A percentile compares a stretch with the other conserved stretches of the same genome.
Evolutionary conservation across 148 eudicot species (phyloP).

Genomic region (Vaccinium corymbosum): DNA sequence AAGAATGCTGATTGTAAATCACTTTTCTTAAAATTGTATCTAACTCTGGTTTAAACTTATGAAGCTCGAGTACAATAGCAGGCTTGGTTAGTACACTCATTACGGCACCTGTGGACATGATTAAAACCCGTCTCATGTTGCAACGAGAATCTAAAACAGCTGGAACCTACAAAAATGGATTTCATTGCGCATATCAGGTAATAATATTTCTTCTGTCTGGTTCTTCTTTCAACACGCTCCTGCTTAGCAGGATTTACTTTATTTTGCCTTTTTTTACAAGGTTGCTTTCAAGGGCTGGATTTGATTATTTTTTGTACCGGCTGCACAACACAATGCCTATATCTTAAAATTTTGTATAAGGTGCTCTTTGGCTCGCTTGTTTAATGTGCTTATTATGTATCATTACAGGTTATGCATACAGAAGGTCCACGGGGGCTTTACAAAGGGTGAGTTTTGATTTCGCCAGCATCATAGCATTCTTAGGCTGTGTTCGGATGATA

Average conservation of each 20-base stretch:
- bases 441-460: conserved; percentile 67
- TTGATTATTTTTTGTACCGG: neutral
- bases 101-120: conserved; percentile 86
- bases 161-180: conserved; percentile 66
- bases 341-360: neutral
- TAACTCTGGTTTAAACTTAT: conserved; percentile 27
- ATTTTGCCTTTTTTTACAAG: neutral
- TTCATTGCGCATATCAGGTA: conserved; percentile 91
- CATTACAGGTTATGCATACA: conserved; percentile 59
- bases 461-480: neutral
- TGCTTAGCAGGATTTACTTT: neutral
- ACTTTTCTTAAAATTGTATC: conserved; percentile 6
- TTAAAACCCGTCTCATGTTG: conserved; percentile 95
- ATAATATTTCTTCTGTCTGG: conserved; percentile 13
- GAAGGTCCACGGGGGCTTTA: conserved; percentile 88
- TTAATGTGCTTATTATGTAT: conserved; percentile 18
- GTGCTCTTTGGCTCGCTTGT: neutral
- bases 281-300: neutral
- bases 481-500: neutral
- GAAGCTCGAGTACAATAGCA: conserved; percentile 83
- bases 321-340: neutral
- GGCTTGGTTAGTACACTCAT: conserved; percentile 75
- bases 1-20: neutral
- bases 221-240: neutral
- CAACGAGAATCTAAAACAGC: conserved; percentile 57